Evolutionary conservation across 192 early-diverging fungal species (phyloP), one percentile per base, ranked within the genome.

Genomic region (Backusella macrospora): DNA sequence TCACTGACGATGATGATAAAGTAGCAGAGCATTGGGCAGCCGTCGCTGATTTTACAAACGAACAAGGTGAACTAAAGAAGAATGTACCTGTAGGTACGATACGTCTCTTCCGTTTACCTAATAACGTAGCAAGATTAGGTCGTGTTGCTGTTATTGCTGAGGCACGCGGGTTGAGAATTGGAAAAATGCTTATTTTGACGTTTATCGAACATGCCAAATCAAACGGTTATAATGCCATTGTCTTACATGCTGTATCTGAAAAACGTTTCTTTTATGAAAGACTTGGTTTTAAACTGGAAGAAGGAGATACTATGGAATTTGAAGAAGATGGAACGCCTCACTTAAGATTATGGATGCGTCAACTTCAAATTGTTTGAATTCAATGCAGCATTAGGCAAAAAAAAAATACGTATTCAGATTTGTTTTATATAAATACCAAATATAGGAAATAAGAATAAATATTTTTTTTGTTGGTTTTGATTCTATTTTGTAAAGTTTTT

Each of bases 281-380:
- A 67, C 23, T 68, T 14, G 77, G 77, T 9, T 78, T 73, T 64
- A 23, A 2, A 5, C 55, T 79, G 14, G 74, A 76, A 38, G n/a
- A 44, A 62, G 63, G 59, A 23, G 76, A 82, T 80, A 72, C 71
- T 47, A 39, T 64, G 12, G 75, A 71, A 43, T 81, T 77, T 38
- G 14, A 67, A 1, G 77, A 79, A 65, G 77, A 79, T 40, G 77
- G 77, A 29, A 74, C 73, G 16, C 72, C 72, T 34, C 77, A 78
- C 67, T 34, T 78, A 15, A 40, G 73, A 26, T 46, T 78, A 47
- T 73, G 73, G 46, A 64, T 52, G 70, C 67, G 52, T 10, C 15
- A 65, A 59, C 21, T 59, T 26, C 52, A 59, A 23, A 12, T 23
- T 26, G 26, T 34, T 34, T 34, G 29, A 34, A 34, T 34, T 2